Base-by-base conservation (phyloP, 169 alveolate genomes). In the Plasmodium adleri region DNA sequence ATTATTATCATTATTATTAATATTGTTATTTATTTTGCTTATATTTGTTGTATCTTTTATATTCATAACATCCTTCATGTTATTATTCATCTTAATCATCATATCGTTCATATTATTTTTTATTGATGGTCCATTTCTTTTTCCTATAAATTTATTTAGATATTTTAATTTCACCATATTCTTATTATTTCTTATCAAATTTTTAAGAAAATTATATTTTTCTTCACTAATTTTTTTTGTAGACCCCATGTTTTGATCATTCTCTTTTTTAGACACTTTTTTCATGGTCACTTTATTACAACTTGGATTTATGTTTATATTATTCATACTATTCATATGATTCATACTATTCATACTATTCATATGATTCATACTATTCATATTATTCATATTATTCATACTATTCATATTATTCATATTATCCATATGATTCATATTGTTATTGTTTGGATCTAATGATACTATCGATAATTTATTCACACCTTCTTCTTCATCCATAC, bases 171-270 rank as follows among this genome's bases (percentile, higher is more conserved):
- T 39, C 7, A 68, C 15, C 5, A 26, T 68, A 66, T 66, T 54
- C 26, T 54, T 66, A 17, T 39, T 39, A 39, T 59, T 66, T 39
- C 12, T 43, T 20, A 26, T 22, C 32, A 78, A 20, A 64, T n/a
- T 50, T 26, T 66, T 78, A 32, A 78, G 8, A 32, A 64, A 5
- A 3, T 49, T 50, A 71, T 58, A 49, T 5, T 64, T 8, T 28
- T 66, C 78, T 15, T 52, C 71, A 24, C 67, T 78, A n/a, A 66
- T 0, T 59, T 64, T 64, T 78, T 78, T 78, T 26, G 45, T 39
- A 24, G 89, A 70, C 26, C 32, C 76, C 1, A 2, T 12, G 5
- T 26, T 64, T 26, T n/a, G 2, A n/a, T 56, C 78, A 64, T 45
- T 78, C 8, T 52, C 32, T 13, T 58, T 59, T 47, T 15, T 78